Base-by-base conservation (phyloP, 352 stramenopile genomes). In the Phytophthora meadii region DNA sequence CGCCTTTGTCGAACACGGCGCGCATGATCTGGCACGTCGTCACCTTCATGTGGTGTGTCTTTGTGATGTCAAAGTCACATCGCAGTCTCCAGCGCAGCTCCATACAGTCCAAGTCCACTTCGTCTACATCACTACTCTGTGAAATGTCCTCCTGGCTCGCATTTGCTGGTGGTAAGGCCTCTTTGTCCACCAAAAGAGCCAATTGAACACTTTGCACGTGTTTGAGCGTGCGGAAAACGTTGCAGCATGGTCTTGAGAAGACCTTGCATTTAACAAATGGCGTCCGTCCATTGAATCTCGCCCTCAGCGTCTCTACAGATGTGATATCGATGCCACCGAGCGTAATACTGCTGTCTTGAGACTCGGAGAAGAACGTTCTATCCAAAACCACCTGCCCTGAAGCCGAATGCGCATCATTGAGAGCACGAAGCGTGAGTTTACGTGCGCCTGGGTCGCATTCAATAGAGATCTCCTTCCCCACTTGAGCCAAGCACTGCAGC, bases 41-140 rank as follows among this genome's bases (percentile, higher is more conserved):
- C 36, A 93, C 83, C 51, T 92, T 90, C 74, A 94, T 93, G 56
- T 81, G 74, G 61, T 95, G 86, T 19, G 84, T 93, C 77, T 95
- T 95, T 30, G 86, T 92, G 70, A 95, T 89, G 55, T 90, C 82
- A n/a, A 89, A 90, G 70, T 94, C 88, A 67, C 88, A 95, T 40
- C 70, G 63, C 53, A 95, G 67, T 0, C 68, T 68, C 84, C 87
- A 95, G 46, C 68, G 70, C 47, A 95, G 65, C 68, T 92, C 79
- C 37, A 81, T 65, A 48, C 80, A 91, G 58, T 91, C 81, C 15
- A 87, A 37, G 17, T 90, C 82, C 24, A 86, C 58, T 54, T 90
- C 83, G n/a, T 78, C 52, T 17, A 60, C 39, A 2, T 76, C 49
- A 68, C 61, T 72, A n/a, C 34, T 45, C 34, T 76, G 55, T 19